Conservation (phyloP, 2,329 filamentous ascomycete genomes). For the Magnaporthiopsis rhizophila region DNA sequence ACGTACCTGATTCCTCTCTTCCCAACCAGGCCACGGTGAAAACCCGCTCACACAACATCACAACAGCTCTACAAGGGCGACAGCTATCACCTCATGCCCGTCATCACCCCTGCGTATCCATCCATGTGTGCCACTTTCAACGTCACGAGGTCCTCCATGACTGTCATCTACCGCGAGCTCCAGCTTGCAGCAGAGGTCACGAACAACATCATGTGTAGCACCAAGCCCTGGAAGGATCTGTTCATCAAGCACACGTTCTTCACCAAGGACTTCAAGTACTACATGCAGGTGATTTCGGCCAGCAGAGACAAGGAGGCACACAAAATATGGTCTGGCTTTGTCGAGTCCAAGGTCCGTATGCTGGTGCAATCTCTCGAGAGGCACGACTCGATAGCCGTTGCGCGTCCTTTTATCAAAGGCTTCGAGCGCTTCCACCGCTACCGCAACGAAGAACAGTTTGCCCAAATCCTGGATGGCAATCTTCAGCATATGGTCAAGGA, state of each 20-base stretch:
- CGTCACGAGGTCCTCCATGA: slow-evolving; percentile 77
- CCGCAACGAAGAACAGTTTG: slow-evolving; percentile 35
- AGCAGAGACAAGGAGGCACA: slow-evolving; percentile 79
- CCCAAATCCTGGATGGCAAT: slow-evolving; percentile 46
- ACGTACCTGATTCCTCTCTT: slow-evolving; percentile 17
- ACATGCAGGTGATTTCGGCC: slow-evolving; percentile 78
- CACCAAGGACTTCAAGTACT: slow-evolving; percentile 88
- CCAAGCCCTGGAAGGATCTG: slow-evolving; percentile 75
- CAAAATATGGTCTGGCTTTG: slow-evolving; percentile 80
- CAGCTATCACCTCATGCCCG: slow-evolving; percentile 85
- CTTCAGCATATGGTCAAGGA: slow-evolving; percentile 38
- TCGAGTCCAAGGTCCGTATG: slow-evolving; percentile 87
- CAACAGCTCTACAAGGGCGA: slow-evolving; percentile 68
- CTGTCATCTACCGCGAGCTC: slow-evolving; percentile 76
- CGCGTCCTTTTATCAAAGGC: slow-evolving; percentile 87
- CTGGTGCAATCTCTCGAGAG: slow-evolving; percentile 77
- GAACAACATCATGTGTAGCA: slow-evolving; percentile 69
- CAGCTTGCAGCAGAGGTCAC: slow-evolving; percentile 69
- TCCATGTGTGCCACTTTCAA: slow-evolving; percentile 98
- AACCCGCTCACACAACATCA: slow-evolving; percentile 17
- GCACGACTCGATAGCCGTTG: slow-evolving; percentile 70
- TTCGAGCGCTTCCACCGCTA: slow-evolving; percentile 75
- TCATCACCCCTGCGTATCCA: slow-evolving; percentile 95
- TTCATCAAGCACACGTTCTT: slow-evolving; percentile 93
- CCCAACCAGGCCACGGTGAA: not conserved